A percentile compares a stretch with the other conserved stretches of the same genome.
These are phyloP conservation scores for Ciborinia camelliae DNA, from an alignment of 2,329 filamentous ascomycete species.

Conservation along the genomic window DNA sequence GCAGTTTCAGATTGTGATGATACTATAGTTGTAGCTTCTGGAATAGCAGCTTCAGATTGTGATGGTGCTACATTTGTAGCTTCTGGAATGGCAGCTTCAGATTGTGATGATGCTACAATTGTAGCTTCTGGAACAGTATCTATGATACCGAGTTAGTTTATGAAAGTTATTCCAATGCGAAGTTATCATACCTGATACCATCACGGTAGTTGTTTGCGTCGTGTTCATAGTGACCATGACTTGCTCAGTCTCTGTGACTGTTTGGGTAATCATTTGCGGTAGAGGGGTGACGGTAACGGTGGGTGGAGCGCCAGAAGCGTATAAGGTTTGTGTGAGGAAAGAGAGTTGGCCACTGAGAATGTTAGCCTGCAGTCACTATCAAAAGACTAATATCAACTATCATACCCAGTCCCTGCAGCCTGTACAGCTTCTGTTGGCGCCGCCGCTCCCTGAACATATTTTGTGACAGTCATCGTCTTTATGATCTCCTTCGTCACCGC, in stretches of 20 bases:
- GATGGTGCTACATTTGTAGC: neutral
- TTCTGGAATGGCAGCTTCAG: neutral
- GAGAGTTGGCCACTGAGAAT: slow-evolving; percentile 34
- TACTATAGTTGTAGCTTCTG: neutral
- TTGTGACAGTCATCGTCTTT: slow-evolving; percentile 39
- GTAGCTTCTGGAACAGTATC: neutral
- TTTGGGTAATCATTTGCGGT: slow-evolving; percentile 26
- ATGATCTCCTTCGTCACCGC: slow-evolving; percentile 8
- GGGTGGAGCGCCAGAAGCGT: slow-evolving; percentile 33
- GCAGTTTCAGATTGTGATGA: neutral
- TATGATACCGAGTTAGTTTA: neutral
- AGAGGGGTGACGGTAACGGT: slow-evolving; percentile 42
- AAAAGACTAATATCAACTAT: neutral
- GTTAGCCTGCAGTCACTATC: slow-evolving; percentile 24
- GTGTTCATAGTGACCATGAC: slow-evolving; percentile 9
- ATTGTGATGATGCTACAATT: neutral
- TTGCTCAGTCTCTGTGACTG: slow-evolving; percentile 21
- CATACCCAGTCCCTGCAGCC: slow-evolving; percentile 19
- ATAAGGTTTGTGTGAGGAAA: slow-evolving; percentile 41
- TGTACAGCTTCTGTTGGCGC: slow-evolving; percentile 24
- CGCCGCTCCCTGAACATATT: slow-evolving; percentile 30
- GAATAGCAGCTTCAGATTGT: neutral
- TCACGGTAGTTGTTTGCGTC: slow-evolving; percentile 10
- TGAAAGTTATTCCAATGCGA: neutral
- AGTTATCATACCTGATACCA: slow-evolving; percentile 12